phyloP scores from a whole-genome alignment of 495 filamentous ascomycete genomes.

The Penicillium verhagenii region DNA sequence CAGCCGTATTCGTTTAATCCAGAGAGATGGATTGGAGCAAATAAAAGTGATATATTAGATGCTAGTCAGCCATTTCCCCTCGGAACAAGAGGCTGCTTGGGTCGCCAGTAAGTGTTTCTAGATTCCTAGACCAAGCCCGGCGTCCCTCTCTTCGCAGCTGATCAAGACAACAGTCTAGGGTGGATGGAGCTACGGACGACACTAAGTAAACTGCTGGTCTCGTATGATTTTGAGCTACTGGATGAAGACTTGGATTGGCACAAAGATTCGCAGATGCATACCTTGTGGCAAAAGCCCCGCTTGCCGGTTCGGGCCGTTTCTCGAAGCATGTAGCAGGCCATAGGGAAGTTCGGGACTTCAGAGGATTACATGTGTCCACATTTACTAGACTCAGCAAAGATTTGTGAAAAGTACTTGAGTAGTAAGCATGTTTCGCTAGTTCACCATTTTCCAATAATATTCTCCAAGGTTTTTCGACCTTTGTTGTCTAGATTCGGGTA shows the following conservation, averaged over 20 bases:
- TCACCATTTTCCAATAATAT: too few species aligned
- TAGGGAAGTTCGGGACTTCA: too few species aligned
- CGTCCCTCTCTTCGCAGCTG: background rate
- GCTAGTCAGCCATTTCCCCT: conserved; percentile 38
- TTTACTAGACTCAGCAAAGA: too few species aligned
- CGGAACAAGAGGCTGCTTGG: conserved; percentile 42
- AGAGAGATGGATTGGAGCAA: conserved; percentile 43
- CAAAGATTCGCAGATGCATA: conserved; percentile 35
- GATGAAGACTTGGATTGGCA: conserved; percentile 35
- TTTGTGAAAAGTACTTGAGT: too few species aligned
- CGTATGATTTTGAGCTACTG: conserved; percentile 48
- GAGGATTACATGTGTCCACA: too few species aligned
- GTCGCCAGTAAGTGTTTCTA: conserved; percentile 31
- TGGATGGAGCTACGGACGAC: conserved; percentile 54
- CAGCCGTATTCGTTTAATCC: conserved; percentile 37
- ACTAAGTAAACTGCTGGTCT: conserved; percentile 49
- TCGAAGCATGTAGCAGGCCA: too few species aligned
- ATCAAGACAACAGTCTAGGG: conserved; percentile 38
- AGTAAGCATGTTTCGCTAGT: too few species aligned
- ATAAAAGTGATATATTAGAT: conserved; percentile 32
- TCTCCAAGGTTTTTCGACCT: too few species aligned
- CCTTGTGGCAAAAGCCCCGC: conserved; percentile 45
- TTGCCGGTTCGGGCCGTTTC: conserved; percentile 27
- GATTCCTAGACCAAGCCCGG: background rate
- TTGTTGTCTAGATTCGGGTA: too few species aligned